These are phyloP conservation scores for Carallia brachiata DNA, from an alignment of 345 rosid species.

Conservation along the genomic window DNA sequence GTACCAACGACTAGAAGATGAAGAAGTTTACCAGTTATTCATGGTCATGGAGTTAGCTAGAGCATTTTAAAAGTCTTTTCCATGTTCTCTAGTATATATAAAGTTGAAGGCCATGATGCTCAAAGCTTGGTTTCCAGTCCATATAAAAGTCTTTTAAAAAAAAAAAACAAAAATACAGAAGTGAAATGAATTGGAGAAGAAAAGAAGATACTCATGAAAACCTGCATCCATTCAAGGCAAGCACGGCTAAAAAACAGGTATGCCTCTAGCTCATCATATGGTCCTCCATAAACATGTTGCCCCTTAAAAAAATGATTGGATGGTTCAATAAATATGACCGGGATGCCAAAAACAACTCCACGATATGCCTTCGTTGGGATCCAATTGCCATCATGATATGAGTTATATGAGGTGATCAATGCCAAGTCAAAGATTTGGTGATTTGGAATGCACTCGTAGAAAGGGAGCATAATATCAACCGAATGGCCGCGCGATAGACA, in stretches of 20 bases:
- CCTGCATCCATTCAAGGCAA: slow-evolving; percentile 70
- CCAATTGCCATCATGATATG: slow-evolving; percentile 56
- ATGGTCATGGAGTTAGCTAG: not conserved
- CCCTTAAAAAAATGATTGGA: slow-evolving; percentile 54
- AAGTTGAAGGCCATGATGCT: not conserved
- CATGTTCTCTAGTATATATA: not conserved
- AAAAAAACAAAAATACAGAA: not conserved
- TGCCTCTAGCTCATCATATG: slow-evolving; percentile 55
- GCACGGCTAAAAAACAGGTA: slow-evolving; percentile 57
- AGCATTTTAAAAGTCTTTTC: no score
- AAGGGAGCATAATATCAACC: slow-evolving; percentile 55
- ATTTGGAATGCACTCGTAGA: slow-evolving; percentile 48
- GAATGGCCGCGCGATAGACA: slow-evolving; percentile 49
- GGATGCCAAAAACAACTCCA: slow-evolving; percentile 44
- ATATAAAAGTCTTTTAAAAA: no score
- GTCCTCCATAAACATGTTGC: slow-evolving; percentile 48
- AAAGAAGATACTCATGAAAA: slow-evolving; percentile 8
- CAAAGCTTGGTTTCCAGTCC: not conserved
- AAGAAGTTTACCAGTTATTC: slow-evolving; percentile 1
- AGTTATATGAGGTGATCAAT: slow-evolving; percentile 29
- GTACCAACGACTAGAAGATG: slow-evolving; percentile 1
- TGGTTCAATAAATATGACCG: slow-evolving; percentile 50
- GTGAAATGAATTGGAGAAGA: not conserved
- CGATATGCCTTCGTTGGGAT: slow-evolving; percentile 40
- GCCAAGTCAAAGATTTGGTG: slow-evolving; percentile 36